A percentile compares a stretch with the other conserved stretches of the same genome.
Evolutionary conservation across 495 filamentous ascomycete genomes (phyloP).

Genomic region (Podospora appendiculata): DNA sequence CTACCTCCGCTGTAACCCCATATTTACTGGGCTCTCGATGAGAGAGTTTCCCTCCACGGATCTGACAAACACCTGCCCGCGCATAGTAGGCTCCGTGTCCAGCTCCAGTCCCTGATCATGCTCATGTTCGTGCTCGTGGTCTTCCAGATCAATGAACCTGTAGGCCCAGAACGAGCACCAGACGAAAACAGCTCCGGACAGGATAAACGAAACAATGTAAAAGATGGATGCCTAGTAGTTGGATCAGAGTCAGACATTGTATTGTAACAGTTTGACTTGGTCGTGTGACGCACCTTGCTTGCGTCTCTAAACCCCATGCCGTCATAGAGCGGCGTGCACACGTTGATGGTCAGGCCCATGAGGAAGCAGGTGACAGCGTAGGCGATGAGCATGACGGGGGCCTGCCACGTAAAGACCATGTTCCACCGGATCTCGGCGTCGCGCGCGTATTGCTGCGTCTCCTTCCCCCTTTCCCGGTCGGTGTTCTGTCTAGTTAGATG

Average conservation of each 20-base stretch:
- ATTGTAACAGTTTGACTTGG: neutral
- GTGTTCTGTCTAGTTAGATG: neutral
- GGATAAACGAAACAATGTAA: neutral
- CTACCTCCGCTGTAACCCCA: too few relatives aligned
- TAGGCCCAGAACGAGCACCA: neutral
- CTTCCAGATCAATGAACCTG: neutral
- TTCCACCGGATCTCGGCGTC: neutral
- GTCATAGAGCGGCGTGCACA: constrained; percentile 1
- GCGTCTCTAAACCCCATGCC: neutral
- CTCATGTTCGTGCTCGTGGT: neutral
- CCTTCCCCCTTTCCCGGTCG: too few relatives aligned
- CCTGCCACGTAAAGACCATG: constrained; percentile 1
- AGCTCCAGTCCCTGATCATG: too few relatives aligned
- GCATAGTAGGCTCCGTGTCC: too few relatives aligned
- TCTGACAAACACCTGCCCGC: too few relatives aligned
- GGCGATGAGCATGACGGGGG: neutral
- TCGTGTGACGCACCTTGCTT: neutral
- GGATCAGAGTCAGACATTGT: too few relatives aligned
- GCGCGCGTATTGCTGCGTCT: neutral
- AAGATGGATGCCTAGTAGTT: neutral
- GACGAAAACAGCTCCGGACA: neutral
- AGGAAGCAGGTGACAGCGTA: neutral
- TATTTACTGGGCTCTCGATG: too few relatives aligned
- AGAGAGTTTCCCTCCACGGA: too few relatives aligned
- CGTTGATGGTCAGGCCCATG: neutral